These are phyloP conservation scores for Grammothele lineata DNA, from an alignment of 768 basidiomycete species.

Conservation along the genomic window DNA sequence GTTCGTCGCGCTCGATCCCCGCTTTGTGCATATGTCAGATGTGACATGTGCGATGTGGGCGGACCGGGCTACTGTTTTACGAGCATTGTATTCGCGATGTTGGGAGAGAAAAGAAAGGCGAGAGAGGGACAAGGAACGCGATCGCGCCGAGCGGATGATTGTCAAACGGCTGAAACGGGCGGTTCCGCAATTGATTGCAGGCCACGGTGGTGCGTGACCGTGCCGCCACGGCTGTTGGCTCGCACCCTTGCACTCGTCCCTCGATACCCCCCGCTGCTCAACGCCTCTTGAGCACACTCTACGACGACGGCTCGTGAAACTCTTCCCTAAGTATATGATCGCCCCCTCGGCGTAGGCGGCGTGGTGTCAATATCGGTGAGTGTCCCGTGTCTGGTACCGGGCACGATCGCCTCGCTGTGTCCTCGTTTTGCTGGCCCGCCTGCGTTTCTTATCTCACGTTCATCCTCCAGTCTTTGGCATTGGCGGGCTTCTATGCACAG, in stretches of 20 bases:
- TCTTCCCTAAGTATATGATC: slow-evolving; percentile 10
- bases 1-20: too few species aligned
- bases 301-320: slow-evolving; percentile 1
- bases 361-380: slow-evolving; percentile 8
- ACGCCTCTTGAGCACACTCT: slow-evolving; percentile 1
- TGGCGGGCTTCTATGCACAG: slow-evolving; percentile 12
- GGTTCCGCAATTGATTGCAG: slow-evolving; percentile 3
- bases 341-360: slow-evolving; percentile 8
- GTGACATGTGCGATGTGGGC: too few species aligned
- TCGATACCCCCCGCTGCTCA: neutral
- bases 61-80: too few species aligned
- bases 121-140: neutral
- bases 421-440: slow-evolving; percentile 22
- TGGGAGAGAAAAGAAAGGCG: too few species aligned
- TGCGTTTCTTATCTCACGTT: slow-evolving; percentile 15
- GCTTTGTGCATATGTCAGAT: too few species aligned
- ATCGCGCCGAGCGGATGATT: slow-evolving; percentile 8
- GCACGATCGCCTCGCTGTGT: slow-evolving; percentile 17
- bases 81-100: too few species aligned
- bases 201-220: slow-evolving; percentile 3
- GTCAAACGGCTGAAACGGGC: slow-evolving; percentile 8
- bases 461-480: slow-evolving; percentile 11
- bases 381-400: slow-evolving; percentile 9
- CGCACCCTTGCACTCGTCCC: slow-evolving; percentile 4
- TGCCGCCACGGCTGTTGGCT: slow-evolving; percentile 7